Percentiles rank a stretch among this genome's conserved stretches.
Conservation (phyloP, 176 grass and related monocot genomes). For the Oryza longistaminata region DNA sequence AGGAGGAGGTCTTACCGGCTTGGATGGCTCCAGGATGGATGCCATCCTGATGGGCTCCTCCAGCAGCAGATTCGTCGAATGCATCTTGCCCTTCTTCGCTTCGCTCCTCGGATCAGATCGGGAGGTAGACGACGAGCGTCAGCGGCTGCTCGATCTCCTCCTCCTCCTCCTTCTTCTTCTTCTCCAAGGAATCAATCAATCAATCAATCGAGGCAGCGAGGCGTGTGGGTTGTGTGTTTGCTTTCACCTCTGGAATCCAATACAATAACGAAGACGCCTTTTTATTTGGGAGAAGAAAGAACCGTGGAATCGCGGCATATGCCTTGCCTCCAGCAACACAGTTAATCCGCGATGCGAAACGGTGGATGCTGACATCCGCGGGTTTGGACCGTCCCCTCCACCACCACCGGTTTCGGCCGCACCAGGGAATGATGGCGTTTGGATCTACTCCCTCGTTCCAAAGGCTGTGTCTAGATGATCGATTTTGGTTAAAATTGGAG, state of each 20-base stretch:
- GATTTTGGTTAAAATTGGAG: too few relatives aligned
- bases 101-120: conserved; percentile 26
- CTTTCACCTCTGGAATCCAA: background rate
- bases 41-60: conserved; percentile 99
- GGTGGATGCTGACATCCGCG: too few relatives aligned
- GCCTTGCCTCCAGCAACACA: too few relatives aligned
- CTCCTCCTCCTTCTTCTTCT: conserved; percentile 37
- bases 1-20: conserved; percentile 51
- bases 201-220: background rate
- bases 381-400: too few relatives aligned
- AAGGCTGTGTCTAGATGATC: too few relatives aligned
- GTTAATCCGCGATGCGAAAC: too few relatives aligned
- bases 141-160: too few relatives aligned
- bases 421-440: too few relatives aligned
- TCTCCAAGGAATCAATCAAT: conserved; percentile 13
- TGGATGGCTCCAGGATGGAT: conserved; percentile 96
- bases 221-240: background rate
- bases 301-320: background rate
- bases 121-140: background rate
- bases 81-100: conserved; percentile 44
- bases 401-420: too few relatives aligned
- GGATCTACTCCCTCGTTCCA: too few relatives aligned
- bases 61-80: conserved; percentile 86
- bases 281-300: background rate
- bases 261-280: background rate